Percentiles rank a stretch among this genome's conserved stretches.
phyloP scores from a whole-genome alignment of 1,139 yeast genomes.

The Taphrina betulina region DNA sequence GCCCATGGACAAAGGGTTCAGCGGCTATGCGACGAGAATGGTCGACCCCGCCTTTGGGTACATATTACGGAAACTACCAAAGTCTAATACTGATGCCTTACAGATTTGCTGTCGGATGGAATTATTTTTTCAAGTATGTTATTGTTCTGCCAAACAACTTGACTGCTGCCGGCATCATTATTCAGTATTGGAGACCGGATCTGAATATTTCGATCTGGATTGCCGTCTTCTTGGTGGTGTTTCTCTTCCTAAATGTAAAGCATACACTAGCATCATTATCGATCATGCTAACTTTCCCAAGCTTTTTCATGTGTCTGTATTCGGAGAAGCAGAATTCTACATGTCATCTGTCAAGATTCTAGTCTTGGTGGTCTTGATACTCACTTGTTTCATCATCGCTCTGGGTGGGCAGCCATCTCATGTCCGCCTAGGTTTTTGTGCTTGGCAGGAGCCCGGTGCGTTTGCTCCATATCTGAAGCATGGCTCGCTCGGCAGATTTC shows the following conservation, averaged over 20 bases:
- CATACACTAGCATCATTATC: constrained; percentile 45
- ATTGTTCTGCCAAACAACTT: constrained; percentile 78
- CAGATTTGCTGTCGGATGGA: constrained; percentile 77
- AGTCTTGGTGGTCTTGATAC: constrained; percentile 53
- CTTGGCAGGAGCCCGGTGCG: constrained; percentile 64
- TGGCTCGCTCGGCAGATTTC: constrained; percentile 65
- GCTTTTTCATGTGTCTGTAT: constrained; percentile 68
- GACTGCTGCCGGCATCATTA: constrained; percentile 73
- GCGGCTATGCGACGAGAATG: constrained; percentile 40
- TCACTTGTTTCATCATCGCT: constrained; percentile 59
- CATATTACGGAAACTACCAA: too few relatives aligned
- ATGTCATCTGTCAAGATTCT: constrained; percentile 58
- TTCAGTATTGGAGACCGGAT: constrained; percentile 59
- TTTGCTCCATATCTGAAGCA: constrained; percentile 56
- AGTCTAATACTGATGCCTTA: too few relatives aligned
- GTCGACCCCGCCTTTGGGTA: constrained; percentile 44
- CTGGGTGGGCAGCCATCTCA: constrained; percentile 61
- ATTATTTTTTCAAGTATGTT: constrained; percentile 85
- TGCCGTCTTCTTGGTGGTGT: constrained; percentile 77
- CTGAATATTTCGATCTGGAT: constrained; percentile 41
- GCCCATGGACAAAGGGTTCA: constrained; percentile 76
- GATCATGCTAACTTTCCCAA: constrained; percentile 44
- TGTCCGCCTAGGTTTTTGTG: constrained; percentile 45
- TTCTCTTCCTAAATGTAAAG: too few relatives aligned
- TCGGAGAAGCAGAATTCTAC: constrained; percentile 70